Base-by-base conservation (phyloP, 1,284 basidiomycete genomes). In the Trametes versicolor region DNA sequence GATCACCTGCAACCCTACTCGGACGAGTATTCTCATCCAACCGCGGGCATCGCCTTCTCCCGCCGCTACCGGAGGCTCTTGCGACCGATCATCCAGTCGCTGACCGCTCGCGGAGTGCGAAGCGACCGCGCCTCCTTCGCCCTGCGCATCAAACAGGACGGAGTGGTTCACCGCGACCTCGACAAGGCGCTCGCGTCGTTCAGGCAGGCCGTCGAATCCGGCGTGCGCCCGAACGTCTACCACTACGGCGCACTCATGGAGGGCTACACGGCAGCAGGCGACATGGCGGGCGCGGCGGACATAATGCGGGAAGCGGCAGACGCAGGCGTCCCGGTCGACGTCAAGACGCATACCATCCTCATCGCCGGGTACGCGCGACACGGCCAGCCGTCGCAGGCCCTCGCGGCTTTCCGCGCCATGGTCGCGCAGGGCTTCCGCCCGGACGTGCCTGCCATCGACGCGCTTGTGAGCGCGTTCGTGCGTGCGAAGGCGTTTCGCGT, bases 231-330 rank as follows among this genome's bases (percentile, higher is more conserved):
- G 7, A 90, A 85, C 71, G 80, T 82, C 60, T 85, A 91, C 72
- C 92, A 94, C 75, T 91, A 86, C 70, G 79, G 81, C 48, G 87
- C 89, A 50, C 77, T 94, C 56, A 88, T 94, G 83, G 87, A 91
- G 72, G 90, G 90, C 34, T 87, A 87, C 66, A 77, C 81, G 17
- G 79, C 76, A 4, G 75, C 75, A 1, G 90, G 89, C 23, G 81
- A 92, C 72, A 77, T 90, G 65, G 70, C 76, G 10, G 79, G 78
- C 21, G 89, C 90, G 25, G 74, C 80, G 64, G 79, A 80, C 53
- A 76, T 87, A 53, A 81, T 94, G 79, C 76, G 75, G 60, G 75
- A 83, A 19, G 87, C 88, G 34, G 71, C 75, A 49, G 74, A 77
- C 48, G 78, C 81, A 5, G 87, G 87, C 19, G 74, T 89, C 56